Conservation (phyloP, 2,329 filamentous ascomycete species). For the Epichloe bromicola region DNA sequence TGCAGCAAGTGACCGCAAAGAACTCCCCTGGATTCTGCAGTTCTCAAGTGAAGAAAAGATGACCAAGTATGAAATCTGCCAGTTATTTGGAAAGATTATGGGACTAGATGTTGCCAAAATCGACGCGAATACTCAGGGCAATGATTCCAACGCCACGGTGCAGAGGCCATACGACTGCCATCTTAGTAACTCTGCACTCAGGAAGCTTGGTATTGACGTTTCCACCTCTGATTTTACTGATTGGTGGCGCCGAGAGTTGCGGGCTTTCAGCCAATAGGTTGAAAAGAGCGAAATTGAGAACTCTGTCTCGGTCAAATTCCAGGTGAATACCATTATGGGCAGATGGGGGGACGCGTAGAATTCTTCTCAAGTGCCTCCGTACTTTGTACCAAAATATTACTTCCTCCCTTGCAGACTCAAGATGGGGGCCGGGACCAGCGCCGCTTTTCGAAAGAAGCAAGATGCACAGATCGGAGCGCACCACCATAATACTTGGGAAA, state of each 20-base stretch:
- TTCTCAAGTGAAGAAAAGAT: conserved; percentile 77
- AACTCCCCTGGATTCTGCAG: conserved; percentile 56
- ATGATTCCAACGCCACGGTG: conserved; percentile 57
- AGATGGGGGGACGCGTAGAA: not conserved
- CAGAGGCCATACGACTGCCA: conserved; percentile 82
- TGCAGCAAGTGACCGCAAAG: conserved; percentile 29
- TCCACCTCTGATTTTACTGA: conserved; percentile 60
- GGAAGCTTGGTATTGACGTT: conserved; percentile 62
- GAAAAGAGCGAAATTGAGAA: not conserved
- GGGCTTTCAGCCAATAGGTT: conserved; percentile 42
- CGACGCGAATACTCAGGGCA: conserved; percentile 55
- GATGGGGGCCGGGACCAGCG: not conserved
- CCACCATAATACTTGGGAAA: not conserved
- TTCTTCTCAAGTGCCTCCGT: not conserved
- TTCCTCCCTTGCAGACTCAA: not conserved
- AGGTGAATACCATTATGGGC: not conserved
- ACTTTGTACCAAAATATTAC: no score
- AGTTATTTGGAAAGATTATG: conserved; percentile 66
- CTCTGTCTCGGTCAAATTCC: not conserved
- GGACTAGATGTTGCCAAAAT: conserved; percentile 58
- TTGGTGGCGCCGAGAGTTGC: conserved; percentile 64
- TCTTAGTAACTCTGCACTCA: conserved; percentile 61
- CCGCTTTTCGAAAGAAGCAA: not conserved
- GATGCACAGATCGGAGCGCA: not conserved
- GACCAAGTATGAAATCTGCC: conserved; percentile 84